Conservation (phyloP, 306 rosid species). For the Medicago truncatula region DNA sequence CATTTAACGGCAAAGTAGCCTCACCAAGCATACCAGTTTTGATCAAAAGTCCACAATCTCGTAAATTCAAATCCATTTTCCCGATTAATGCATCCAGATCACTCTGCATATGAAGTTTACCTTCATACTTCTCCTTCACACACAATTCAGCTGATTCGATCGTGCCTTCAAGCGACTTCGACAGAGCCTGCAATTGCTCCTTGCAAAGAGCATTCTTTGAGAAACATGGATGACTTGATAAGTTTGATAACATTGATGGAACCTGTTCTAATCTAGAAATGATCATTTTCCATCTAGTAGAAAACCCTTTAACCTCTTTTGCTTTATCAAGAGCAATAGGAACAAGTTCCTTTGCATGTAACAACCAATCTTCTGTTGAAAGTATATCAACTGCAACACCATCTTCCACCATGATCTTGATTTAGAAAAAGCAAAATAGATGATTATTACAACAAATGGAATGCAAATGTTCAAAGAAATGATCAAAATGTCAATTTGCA, state of each 20-base stretch:
- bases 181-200: conserved; percentile 87
- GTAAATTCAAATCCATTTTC: conserved; percentile 80
- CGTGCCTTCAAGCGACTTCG: conserved; percentile 58
- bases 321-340: conserved; percentile 71
- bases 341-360: conserved; percentile 67
- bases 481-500: conserved; percentile 42
- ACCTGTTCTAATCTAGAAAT: conserved; percentile 79
- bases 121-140: conserved; percentile 70
- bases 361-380: conserved; percentile 79
- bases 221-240: conserved; percentile 94
- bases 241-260: conserved; percentile 74
- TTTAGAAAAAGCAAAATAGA: conserved; percentile 39
- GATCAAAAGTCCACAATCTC: conserved; percentile 84
- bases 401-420: conserved; percentile 75
- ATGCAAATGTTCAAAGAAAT: conserved; percentile 34
- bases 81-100: conserved; percentile 79
- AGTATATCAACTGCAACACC: conserved; percentile 41
- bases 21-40: conserved; percentile 96
- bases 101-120: conserved; percentile 93
- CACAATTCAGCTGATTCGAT: conserved; percentile 70
- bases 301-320: conserved; percentile 71
- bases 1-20: conserved; percentile 54
- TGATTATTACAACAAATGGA: conserved; percentile 41
- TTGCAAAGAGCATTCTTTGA: conserved; percentile 83
- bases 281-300: conserved; percentile 87